These are phyloP conservation scores for Sclerospora graminicola DNA, from an alignment of 352 stramenopile species.

Conservation along the genomic window DNA sequence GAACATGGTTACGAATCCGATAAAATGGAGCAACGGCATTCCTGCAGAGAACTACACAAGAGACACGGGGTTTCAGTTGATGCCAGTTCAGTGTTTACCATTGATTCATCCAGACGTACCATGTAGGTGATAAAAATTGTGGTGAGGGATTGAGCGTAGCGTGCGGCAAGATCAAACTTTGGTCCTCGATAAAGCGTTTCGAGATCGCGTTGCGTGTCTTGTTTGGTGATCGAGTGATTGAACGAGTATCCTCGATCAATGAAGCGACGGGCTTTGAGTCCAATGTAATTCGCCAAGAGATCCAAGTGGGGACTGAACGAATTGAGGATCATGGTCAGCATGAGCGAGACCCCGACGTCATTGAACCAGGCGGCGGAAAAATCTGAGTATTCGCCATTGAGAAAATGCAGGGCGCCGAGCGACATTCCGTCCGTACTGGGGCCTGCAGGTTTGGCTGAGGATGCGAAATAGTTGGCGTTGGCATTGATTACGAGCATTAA, in stretches of 20 bases:
- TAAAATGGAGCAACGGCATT: too few species aligned
- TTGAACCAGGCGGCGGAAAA: conserved; percentile 72
- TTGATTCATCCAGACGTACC: too few species aligned
- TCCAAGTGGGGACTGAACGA: conserved; percentile 58
- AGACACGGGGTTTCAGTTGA: too few species aligned
- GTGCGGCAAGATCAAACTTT: too few species aligned
- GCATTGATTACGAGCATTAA: conserved; percentile 74
- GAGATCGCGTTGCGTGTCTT: conserved; percentile 76
- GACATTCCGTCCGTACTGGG: conserved; percentile 7
- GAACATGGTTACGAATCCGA: too few species aligned
- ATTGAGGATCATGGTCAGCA: conserved; percentile 81
- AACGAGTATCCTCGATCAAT: conserved; percentile 51
- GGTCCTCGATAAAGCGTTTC: too few species aligned
- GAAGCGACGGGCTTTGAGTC: conserved; percentile 39
- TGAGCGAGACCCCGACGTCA: conserved; percentile 67
- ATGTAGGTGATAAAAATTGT: too few species aligned
- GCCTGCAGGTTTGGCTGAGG: conserved; percentile 9
- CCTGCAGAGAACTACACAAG: too few species aligned
- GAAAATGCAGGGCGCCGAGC: conserved; percentile 30
- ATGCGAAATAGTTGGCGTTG: conserved; percentile 57
- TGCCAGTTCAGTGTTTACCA: too few species aligned
- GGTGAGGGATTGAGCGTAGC: too few species aligned
- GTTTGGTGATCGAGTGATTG: conserved; percentile 50
- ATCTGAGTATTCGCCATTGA: conserved; percentile 70
- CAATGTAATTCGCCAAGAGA: conserved; percentile 44